These are phyloP conservation scores for Suillus lakei DNA, from an alignment of 768 basidiomycete species.

Conservation along the genomic window DNA sequence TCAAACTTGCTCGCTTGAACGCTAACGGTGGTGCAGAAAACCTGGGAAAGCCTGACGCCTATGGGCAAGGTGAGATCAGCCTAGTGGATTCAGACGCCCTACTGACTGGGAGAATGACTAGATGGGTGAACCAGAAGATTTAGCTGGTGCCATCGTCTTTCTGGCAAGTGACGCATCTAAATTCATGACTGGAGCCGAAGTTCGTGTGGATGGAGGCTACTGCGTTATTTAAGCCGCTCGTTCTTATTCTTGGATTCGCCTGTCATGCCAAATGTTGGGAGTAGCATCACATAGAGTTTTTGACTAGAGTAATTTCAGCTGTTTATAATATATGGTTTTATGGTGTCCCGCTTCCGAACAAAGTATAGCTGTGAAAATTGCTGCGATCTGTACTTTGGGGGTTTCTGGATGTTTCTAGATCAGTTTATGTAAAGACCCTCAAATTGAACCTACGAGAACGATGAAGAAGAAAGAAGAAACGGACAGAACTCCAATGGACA, in stretches of 20 bases:
- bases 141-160: slow-evolving; percentile 89
- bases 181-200: slow-evolving; percentile 88
- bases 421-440: not conserved
- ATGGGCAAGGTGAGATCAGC: slow-evolving; percentile 71
- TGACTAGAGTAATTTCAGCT: slow-evolving; percentile 13
- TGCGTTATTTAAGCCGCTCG: slow-evolving; percentile 56
- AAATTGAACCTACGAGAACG: not conserved
- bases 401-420: not conserved
- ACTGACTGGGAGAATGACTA: slow-evolving; percentile 31
- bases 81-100: slow-evolving; percentile 3
- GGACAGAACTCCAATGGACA: no score
- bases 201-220: slow-evolving; percentile 91
- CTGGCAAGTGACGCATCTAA: slow-evolving; percentile 88
- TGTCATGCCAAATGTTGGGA: slow-evolving; percentile 13
- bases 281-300: slow-evolving; percentile 11
- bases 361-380: no score
- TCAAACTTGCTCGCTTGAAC: not conserved
- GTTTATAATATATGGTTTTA: not conserved
- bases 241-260: not conserved
- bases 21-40: slow-evolving; percentile 53
- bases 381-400: no score
- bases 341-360: not conserved
- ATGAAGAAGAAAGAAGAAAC: no score
- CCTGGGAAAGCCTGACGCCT: slow-evolving; percentile 85
- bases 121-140: slow-evolving; percentile 94